A percentile compares a stretch with the other conserved stretches of the same genome.
Evolutionary conservation across 2,329 filamentous ascomycete genomes (phyloP).

Genomic region (Ceratocystis lukuohia): DNA sequence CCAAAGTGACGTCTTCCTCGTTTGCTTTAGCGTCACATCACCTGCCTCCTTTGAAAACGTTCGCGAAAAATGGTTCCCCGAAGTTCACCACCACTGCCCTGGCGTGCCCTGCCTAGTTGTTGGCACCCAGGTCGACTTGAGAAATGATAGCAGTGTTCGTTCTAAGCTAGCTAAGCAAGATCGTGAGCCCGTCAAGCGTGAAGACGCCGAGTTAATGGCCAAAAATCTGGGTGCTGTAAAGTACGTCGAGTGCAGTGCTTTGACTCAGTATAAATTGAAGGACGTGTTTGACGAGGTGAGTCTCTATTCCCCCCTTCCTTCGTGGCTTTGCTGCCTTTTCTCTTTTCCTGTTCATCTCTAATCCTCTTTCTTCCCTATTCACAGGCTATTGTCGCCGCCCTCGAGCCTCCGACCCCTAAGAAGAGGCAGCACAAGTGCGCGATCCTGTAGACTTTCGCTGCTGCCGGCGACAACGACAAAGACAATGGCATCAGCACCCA

Average conservation of each 20-base stretch:
- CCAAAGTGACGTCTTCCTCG: constrained; percentile 95
- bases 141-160: constrained; percentile 72
- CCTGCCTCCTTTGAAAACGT: constrained; percentile 99
- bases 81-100: constrained; percentile 96
- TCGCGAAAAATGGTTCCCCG: constrained; percentile 96
- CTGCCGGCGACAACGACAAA: background rate
- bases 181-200: constrained; percentile 82
- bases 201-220: constrained; percentile 91
- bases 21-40: constrained; percentile 96
- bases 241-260: constrained; percentile 95
- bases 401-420: constrained; percentile 77
- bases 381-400: constrained; percentile 85
- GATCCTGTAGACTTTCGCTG: constrained; percentile 40
- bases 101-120: constrained; percentile 96
- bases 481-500: background rate
- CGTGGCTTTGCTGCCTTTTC: background rate
- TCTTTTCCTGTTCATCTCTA: background rate
- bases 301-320: constrained; percentile 13
- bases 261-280: constrained; percentile 97
- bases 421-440: constrained; percentile 60
- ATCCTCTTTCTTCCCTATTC: background rate
- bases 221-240: constrained; percentile 96
- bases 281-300: constrained; percentile 97
- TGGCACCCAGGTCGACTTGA: constrained; percentile 90
- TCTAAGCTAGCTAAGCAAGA: constrained; percentile 93